Evolutionary conservation across 805 yeast species (phyloP).

Genomic region (Candida peoriensis): DNA sequence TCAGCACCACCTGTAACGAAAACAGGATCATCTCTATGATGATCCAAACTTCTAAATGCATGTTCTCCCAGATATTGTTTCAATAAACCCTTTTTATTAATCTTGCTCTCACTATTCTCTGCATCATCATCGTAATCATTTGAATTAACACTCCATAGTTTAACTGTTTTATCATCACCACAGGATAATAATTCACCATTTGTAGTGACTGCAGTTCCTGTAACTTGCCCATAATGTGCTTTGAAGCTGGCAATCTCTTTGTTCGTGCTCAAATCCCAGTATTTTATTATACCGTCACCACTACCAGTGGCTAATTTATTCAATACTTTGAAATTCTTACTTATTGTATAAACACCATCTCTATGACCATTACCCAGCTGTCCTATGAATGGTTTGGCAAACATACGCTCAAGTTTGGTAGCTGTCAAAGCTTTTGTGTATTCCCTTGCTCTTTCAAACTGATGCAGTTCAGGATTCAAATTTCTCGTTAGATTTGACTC

Average conservation of each 20-base stretch:
- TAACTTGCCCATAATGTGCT: slow-evolving; percentile 87
- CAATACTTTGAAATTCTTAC: slow-evolving; percentile 66
- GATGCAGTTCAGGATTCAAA: slow-evolving; percentile 90
- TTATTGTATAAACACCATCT: slow-evolving; percentile 88
- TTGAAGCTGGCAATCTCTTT: slow-evolving; percentile 71
- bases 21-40: slow-evolving; percentile 63
- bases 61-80: slow-evolving; percentile 82
- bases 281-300: slow-evolving; percentile 92
- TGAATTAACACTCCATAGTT: slow-evolving; percentile 76
- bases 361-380: slow-evolving; percentile 93
- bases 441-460: slow-evolving; percentile 95
- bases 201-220: slow-evolving; percentile 69
- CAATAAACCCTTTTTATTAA: slow-evolving; percentile 48
- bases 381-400: slow-evolving; percentile 95
- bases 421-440: slow-evolving; percentile 93
- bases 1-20: slow-evolving; percentile 92
- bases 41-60: slow-evolving; percentile 82
- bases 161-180: slow-evolving; percentile 86
- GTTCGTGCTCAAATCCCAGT: slow-evolving; percentile 85
- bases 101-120: slow-evolving; percentile 27
- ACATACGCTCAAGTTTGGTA: slow-evolving; percentile 91
- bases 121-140: slow-evolving; percentile 41
- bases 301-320: slow-evolving; percentile 85
- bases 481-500: slow-evolving; percentile 85
- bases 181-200: slow-evolving; percentile 65